phyloP scores from a whole-genome alignment of 768 basidiomycete species.

The Boletellus ananas region DNA sequence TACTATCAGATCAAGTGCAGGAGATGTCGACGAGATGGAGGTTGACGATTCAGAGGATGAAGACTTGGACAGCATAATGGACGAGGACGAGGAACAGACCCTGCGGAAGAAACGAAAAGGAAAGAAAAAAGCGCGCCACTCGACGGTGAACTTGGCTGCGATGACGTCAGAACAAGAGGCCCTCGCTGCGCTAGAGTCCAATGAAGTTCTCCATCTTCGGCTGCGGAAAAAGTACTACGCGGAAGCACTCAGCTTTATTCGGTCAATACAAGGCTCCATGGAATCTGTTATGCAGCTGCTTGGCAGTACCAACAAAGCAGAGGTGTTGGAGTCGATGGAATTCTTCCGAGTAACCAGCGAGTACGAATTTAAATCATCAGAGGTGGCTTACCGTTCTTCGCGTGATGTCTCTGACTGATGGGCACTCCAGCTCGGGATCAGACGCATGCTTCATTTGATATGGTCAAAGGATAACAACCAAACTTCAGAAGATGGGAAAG shows the following conservation, averaged over 20 bases:
- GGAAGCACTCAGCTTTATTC: conserved; percentile 84
- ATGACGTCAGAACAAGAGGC: conserved; percentile 70
- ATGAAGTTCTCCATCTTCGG: conserved; percentile 61
- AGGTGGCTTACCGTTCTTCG: conserved; percentile 40
- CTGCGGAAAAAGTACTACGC: conserved; percentile 82
- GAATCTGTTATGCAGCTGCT: conserved; percentile 71
- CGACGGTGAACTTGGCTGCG: conserved; percentile 66
- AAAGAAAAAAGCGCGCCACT: conserved; percentile 55
- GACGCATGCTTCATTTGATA: conserved; percentile 94
- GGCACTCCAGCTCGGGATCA: conserved; percentile 67
- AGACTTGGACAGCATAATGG: conserved; percentile 36
- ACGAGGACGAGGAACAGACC: conserved; percentile 35
- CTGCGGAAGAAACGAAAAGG: conserved; percentile 40
- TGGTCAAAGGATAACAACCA: conserved; percentile 92
- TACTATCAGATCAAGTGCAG: conserved; percentile 15
- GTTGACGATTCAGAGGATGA: conserved; percentile 44
- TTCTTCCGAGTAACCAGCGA: conserved; percentile 83
- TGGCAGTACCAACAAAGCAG: conserved; percentile 80
- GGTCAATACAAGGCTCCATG: conserved; percentile 62
- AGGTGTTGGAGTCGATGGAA: conserved; percentile 81
- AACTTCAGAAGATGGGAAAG: conserved; percentile 71
- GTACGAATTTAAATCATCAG: conserved; percentile 76
- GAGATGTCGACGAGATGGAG: conserved; percentile 53
- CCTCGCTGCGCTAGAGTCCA: conserved; percentile 62
- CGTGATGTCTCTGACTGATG: conserved; percentile 2